These are phyloP conservation scores for Fagus sylvatica DNA, from an alignment of 306 rosid genomes.

Conservation along the genomic window DNA sequence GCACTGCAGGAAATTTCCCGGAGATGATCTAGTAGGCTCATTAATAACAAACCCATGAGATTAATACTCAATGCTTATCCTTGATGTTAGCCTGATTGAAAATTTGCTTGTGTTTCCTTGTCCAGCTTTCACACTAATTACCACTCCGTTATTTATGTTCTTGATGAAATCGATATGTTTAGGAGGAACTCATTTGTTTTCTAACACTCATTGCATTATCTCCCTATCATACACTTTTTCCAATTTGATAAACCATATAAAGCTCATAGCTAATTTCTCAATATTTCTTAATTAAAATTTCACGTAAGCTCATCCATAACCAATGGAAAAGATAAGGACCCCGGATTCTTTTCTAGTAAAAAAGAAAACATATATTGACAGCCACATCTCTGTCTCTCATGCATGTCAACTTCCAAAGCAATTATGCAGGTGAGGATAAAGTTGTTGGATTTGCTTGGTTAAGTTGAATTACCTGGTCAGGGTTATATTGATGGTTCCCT, in stretches of 20 bases:
- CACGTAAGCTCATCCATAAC: no score
- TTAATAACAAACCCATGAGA: no score
- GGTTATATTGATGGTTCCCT: not conserved
- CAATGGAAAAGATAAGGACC: no score
- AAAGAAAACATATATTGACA: no score
- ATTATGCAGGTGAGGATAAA: not conserved
- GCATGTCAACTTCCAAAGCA: not conserved
- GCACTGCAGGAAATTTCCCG: not conserved
- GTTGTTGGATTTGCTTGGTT: no score
- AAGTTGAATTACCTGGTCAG: no score
- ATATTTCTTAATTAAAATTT: no score
- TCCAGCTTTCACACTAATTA: not conserved
- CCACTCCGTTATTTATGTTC: not conserved
- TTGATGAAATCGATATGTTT: not conserved
- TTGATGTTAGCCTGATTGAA: not conserved
- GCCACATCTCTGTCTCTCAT: not conserved
- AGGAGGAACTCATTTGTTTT: not conserved
- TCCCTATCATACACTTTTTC: not conserved
- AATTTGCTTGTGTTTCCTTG: not conserved
- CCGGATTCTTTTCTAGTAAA: no score
- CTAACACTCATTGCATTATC: not conserved
- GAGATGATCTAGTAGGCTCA: no score
- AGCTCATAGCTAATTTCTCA: not conserved
- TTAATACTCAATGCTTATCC: not conserved
- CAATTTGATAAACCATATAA: no score